These are phyloP conservation scores for Phragmites australis DNA, from an alignment of 176 grass and related monocot genomes.

Conservation along the genomic window DNA sequence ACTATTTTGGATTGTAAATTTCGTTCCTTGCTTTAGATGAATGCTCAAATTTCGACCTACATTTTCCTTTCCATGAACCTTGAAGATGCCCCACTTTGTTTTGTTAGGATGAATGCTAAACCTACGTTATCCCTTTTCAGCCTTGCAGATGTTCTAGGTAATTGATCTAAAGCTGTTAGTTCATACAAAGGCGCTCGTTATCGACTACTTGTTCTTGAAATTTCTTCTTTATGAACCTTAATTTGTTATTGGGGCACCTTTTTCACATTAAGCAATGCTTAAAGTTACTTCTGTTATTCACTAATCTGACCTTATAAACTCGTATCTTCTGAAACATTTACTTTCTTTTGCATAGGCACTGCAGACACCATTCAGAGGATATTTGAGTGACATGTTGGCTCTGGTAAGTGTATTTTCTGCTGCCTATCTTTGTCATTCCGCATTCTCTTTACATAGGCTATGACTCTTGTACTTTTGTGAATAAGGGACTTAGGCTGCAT, in stretches of 20 bases:
- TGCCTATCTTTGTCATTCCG: neutral
- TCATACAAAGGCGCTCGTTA: too few relatives aligned
- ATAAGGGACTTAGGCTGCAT: neutral
- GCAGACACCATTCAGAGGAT: constrained; percentile 84
- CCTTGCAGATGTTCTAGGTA: constrained; percentile 7
- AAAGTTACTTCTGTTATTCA: neutral
- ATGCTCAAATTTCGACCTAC: neutral
- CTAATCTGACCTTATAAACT: neutral
- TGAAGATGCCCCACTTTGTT: neutral
- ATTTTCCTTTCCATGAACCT: neutral
- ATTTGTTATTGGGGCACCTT: neutral
- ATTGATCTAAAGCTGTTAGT: neutral
- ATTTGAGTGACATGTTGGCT: constrained; percentile 83
- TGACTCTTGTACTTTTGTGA: neutral
- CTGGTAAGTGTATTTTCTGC: constrained; percentile 61
- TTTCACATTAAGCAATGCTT: neutral
- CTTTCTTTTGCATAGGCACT: constrained; percentile 47
- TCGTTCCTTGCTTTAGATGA: neutral
- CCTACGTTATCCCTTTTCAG: neutral
- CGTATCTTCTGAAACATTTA: constrained; percentile 19
- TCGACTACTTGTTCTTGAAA: neutral
- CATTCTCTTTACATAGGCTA: constrained; percentile 1
- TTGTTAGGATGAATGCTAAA: neutral
- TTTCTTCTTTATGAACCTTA: neutral
- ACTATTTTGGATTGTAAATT: neutral